Percentiles rank a stretch among this genome's conserved stretches.
These are phyloP conservation scores for Casuarina glauca DNA, from an alignment of 306 rosid genomes.

Conservation along the genomic window DNA sequence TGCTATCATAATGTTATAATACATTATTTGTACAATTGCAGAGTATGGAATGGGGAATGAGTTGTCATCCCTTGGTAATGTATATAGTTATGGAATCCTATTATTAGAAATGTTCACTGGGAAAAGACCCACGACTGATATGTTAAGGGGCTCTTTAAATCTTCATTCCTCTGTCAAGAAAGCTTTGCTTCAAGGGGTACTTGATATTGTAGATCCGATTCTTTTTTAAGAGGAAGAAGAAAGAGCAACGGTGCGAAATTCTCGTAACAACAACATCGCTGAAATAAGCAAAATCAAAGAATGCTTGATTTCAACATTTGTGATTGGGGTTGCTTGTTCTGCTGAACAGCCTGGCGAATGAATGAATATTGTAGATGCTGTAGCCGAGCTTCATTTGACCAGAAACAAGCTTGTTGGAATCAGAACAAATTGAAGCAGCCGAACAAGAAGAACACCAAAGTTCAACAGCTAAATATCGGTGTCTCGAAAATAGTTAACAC, in stretches of 20 bases:
- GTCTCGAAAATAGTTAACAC: too few species aligned
- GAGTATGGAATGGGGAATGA: background rate
- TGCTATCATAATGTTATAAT: too few species aligned
- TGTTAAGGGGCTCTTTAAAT: background rate
- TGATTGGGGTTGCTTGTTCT: background rate
- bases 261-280: background rate
- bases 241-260: accelerated
- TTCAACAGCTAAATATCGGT: too few species aligned
- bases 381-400: background rate
- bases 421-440: too few species aligned
- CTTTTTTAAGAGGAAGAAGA: background rate
- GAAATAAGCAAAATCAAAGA: background rate
- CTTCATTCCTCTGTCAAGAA: background rate
- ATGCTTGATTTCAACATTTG: background rate
- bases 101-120: background rate
- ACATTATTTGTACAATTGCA: background rate
- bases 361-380: background rate
- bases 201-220: background rate
- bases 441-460: too few species aligned
- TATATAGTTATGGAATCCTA: background rate
- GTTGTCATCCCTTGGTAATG: background rate
- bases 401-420: too few species aligned
- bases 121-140: background rate
- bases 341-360: background rate
- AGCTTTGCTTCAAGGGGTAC: background rate